These are phyloP conservation scores for Venturia effusa DNA, from an alignment of 2,329 filamentous ascomycete species.

Conservation along the genomic window DNA sequence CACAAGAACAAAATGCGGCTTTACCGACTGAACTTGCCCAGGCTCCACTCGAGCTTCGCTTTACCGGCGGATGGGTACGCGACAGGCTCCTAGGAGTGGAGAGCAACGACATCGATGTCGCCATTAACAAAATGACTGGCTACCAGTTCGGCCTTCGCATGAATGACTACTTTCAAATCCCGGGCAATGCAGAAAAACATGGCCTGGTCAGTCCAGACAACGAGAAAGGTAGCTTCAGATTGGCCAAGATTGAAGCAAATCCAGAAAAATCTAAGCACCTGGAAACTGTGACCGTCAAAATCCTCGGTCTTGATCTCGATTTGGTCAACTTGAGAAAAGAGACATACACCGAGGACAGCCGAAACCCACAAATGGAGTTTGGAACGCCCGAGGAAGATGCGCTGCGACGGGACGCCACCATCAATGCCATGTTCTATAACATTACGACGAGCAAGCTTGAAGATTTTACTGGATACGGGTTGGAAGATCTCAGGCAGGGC, in stretches of 20 bases:
- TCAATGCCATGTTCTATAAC: constrained; percentile 96
- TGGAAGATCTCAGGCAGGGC: constrained; percentile 60
- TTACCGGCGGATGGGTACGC: constrained; percentile 80
- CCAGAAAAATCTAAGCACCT: constrained; percentile 95
- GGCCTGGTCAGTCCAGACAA: constrained; percentile 35
- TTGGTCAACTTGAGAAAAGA: constrained; percentile 92
- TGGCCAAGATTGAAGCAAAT: constrained; percentile 85
- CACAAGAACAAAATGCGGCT: constrained; percentile 19
- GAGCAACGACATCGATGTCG: constrained; percentile 75
- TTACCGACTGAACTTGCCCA: constrained; percentile 35
- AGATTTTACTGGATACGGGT: constrained; percentile 67
- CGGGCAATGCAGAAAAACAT: constrained; percentile 52
- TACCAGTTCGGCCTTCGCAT: constrained; percentile 61
- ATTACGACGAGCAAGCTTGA: constrained; percentile 68
- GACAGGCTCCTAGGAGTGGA: constrained; percentile 65
- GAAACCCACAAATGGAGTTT: constrained; percentile 88
- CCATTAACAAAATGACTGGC: constrained; percentile 78
- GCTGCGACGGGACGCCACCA: constrained; percentile 76
- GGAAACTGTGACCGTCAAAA: constrained; percentile 76
- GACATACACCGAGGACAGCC: constrained; percentile 77
- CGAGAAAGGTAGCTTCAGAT: constrained; percentile 49
- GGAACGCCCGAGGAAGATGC: constrained; percentile 88
- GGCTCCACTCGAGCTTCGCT: constrained; percentile 50
- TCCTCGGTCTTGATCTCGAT: constrained; percentile 82
- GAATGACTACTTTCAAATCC: constrained; percentile 53